Percentiles rank a stretch among this genome's conserved stretches.
Conservation (phyloP, 1,284 basidiomycete species). For the Puccinia triticina region DNA sequence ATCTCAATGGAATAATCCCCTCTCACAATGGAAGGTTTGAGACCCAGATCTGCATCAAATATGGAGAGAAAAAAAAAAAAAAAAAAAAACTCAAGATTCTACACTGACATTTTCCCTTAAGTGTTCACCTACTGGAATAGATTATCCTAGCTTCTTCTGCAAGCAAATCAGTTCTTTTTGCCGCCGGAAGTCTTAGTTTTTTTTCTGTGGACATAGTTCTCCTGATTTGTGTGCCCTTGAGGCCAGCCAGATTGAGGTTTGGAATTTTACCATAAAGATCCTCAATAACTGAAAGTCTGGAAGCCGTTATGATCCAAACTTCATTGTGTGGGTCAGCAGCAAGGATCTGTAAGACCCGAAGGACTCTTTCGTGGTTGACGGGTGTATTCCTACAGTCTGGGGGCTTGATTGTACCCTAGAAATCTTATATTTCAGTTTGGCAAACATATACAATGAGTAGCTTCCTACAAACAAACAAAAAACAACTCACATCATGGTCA, state of each 20-base stretch:
- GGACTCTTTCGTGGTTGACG: not conserved
- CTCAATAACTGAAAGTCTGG: not conserved
- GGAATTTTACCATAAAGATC: not conserved
- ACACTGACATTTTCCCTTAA: not conserved
- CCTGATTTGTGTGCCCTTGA: not conserved
- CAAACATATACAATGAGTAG: too few species aligned
- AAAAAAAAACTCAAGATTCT: not conserved
- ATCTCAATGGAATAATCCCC: not conserved
- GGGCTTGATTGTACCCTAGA: constrained; percentile 3
- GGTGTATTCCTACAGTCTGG: not conserved
- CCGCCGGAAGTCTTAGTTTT: not conserved
- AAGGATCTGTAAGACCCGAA: not conserved
- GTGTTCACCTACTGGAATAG: not conserved
- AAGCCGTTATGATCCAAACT: not conserved
- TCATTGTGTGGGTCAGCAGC: not conserved
- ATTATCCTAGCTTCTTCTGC: not conserved
- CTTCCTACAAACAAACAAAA: too few species aligned
- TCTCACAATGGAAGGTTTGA: not conserved
- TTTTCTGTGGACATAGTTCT: not conserved
- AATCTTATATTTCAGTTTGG: not conserved
- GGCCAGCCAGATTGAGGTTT: not conserved
- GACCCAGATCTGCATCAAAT: not conserved
- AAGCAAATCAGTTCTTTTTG: not conserved
- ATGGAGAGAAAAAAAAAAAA: too few species aligned
- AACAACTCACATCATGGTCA: constrained; percentile 17